Percentiles rank a stretch among this genome's conserved stretches.
phyloP scores from a whole-genome alignment of 805 yeast species.

The Ogataea allantospora region DNA sequence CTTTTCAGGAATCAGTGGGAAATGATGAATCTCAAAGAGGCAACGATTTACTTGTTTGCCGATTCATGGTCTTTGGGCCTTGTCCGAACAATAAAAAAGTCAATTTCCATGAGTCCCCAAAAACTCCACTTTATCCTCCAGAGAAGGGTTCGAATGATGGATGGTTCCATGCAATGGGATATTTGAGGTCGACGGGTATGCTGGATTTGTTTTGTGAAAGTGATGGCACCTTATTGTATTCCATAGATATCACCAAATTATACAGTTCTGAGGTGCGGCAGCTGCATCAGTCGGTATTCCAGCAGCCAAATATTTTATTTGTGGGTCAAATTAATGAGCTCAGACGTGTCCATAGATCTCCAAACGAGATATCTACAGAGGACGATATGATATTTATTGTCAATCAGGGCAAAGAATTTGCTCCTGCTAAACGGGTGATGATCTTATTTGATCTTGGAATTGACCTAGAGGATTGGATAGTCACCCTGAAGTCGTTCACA shows the following conservation, averaged over 20 bases:
- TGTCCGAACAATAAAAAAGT: constrained; percentile 42
- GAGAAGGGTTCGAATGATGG: constrained; percentile 42
- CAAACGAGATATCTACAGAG: constrained; percentile 22
- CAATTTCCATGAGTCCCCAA: constrained; percentile 25
- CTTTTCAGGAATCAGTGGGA: constrained; percentile 33
- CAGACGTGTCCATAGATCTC: constrained; percentile 42
- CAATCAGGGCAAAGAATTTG: constrained; percentile 12
- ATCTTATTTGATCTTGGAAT: constrained; percentile 64
- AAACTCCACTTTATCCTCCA: constrained; percentile 23
- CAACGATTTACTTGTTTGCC: constrained; percentile 53
- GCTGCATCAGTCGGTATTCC: constrained; percentile 60
- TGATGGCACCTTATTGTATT: constrained; percentile 61
- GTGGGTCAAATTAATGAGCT: constrained; percentile 56
- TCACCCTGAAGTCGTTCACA: constrained; percentile 63
- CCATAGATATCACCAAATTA: constrained; percentile 52
- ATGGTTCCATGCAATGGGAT: constrained; percentile 76
- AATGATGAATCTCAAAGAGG: constrained; percentile 23
- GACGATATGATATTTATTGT: constrained; percentile 10
- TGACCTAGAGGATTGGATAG: constrained; percentile 76
- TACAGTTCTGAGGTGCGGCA: constrained; percentile 62
- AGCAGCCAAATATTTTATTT: constrained; percentile 55
- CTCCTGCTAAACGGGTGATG: constrained; percentile 38
- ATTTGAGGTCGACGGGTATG: constrained; percentile 59
- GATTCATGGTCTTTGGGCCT: constrained; percentile 67
- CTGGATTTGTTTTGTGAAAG: constrained; percentile 59